These are phyloP conservation scores for Phlyctochytrium planicorne DNA, from an alignment of 192 early-diverging fungal genomes.

Conservation along the genomic window DNA sequence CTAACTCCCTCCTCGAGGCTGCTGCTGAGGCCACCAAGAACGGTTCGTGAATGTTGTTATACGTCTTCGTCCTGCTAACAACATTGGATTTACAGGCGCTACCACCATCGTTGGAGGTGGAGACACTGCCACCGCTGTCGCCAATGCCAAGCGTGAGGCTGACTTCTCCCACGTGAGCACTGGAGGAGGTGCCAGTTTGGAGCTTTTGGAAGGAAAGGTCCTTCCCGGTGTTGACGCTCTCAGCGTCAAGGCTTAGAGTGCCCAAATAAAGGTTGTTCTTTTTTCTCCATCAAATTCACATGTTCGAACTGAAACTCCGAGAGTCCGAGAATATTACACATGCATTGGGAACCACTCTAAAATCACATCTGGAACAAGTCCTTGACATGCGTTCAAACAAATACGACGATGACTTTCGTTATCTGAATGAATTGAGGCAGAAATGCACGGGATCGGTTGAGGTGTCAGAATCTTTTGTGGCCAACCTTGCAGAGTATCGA, in stretches of 20 bases:
- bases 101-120: conserved; percentile 95
- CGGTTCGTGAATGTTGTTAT: conserved; percentile 11
- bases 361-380: no score
- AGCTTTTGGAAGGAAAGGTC: conserved; percentile 95
- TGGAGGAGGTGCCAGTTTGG: conserved; percentile 94
- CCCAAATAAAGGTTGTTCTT: neutral
- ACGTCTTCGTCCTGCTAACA: neutral
- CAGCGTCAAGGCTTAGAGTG: conserved; percentile 14
- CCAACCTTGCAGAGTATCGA: neutral
- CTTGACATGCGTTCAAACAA: no score
- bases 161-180: conserved; percentile 94
- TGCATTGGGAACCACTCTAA: no score
- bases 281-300: no score
- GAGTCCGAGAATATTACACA: no score
- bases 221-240: conserved; percentile 60
- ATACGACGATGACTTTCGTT: neutral
- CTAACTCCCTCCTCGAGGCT: conserved; percentile 81
- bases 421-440: neutral
- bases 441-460: neutral
- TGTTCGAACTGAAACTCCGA: no score
- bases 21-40: conserved; percentile 78
- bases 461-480: neutral
- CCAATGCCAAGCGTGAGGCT: conserved; percentile 77
- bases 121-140: conserved; percentile 96
- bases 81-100: conserved; percentile 54